These are phyloP conservation scores for Pythium apleroticum DNA, from an alignment of 352 stramenopile species.

Conservation along the genomic window DNA sequence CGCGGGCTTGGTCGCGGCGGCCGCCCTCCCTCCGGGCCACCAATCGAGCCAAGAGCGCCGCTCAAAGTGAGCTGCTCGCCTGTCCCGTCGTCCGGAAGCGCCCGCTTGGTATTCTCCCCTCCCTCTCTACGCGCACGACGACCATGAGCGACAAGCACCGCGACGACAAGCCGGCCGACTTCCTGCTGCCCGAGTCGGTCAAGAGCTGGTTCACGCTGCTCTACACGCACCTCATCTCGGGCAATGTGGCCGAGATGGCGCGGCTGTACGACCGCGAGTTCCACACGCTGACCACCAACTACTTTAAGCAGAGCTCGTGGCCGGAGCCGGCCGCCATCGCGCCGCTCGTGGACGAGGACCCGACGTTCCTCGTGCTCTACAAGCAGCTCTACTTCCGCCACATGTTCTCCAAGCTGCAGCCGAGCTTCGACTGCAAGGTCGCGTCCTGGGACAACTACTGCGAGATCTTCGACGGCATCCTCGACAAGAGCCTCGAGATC, in stretches of 20 bases:
- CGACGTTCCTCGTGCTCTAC: slow-evolving; percentile 95
- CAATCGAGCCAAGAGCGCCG: background rate
- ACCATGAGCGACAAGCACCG: slow-evolving; percentile 53
- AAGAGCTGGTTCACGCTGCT: slow-evolving; percentile 90
- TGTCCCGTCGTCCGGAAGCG: background rate
- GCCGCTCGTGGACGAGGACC: slow-evolving; percentile 84
- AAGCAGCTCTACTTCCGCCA: slow-evolving; percentile 97
- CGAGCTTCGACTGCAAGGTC: slow-evolving; percentile 89
- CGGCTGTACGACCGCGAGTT: slow-evolving; percentile 89
- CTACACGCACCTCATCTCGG: slow-evolving; percentile 82
- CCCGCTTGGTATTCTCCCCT: background rate
- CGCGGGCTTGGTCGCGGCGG: slow-evolving; percentile 25
- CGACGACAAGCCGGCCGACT: slow-evolving; percentile 87
- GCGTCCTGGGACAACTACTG: slow-evolving; percentile 94
- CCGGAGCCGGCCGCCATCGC: slow-evolving; percentile 86
- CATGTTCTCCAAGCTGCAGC: slow-evolving; percentile 92
- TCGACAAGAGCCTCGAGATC: slow-evolving; percentile 82
- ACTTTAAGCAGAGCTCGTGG: slow-evolving; percentile 95
- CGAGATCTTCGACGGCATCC: slow-evolving; percentile 93
- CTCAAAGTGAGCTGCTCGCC: background rate
- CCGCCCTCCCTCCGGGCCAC: slow-evolving; percentile 32
- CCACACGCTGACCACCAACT: slow-evolving; percentile 88
- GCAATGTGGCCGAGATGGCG: slow-evolving; percentile 82
- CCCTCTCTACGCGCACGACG: background rate
- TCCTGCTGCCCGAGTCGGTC: slow-evolving; percentile 84